Evolutionary conservation across 2,329 filamentous ascomycete genomes (phyloP).

Genomic region (Hypoxylon sp.): DNA sequence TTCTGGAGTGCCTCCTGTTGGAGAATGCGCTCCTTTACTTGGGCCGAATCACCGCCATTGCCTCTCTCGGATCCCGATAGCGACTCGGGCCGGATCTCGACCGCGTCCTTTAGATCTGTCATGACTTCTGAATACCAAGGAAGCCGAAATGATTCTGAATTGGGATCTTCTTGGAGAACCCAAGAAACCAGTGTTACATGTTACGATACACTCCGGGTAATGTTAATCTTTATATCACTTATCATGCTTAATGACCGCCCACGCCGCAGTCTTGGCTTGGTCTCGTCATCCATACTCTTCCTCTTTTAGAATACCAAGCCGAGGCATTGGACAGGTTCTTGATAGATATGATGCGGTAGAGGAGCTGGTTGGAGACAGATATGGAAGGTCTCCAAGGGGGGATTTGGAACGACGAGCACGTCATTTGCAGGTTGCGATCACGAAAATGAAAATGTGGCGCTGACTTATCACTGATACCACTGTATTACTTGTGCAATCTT

Average conservation of each 20-base stretch:
- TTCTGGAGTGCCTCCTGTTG: constrained; percentile 41
- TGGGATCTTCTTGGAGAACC: background rate
- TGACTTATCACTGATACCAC: constrained; percentile 14
- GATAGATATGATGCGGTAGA: constrained; percentile 4
- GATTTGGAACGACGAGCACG: constrained; percentile 24
- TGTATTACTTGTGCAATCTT: constrained; percentile 10
- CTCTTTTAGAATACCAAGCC: constrained; percentile 27
- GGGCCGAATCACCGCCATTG: constrained; percentile 14
- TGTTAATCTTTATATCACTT: constrained; percentile 20
- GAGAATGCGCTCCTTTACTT: constrained; percentile 30
- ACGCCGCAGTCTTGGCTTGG: constrained; percentile 22
- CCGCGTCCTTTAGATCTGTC: constrained; percentile 32
- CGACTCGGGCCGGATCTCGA: constrained; percentile 28
- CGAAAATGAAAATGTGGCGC: constrained; percentile 29
- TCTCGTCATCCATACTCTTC: constrained; percentile 29
- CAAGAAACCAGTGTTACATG: background rate
- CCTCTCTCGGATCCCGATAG: constrained; percentile 31
- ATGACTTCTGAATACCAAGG: constrained; percentile 9
- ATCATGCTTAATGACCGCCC: background rate
- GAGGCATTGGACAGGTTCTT: constrained; percentile 11
- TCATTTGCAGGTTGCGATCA: constrained; percentile 23
- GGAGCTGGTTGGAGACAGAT: constrained; percentile 17
- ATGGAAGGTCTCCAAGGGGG: constrained; percentile 18
- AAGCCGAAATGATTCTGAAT: background rate
- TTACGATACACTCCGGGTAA: background rate